Evolutionary conservation across 768 basidiomycete genomes (phyloP), one percentile per base, ranked within the genome.

Genomic region (Mycena floridula): DNA sequence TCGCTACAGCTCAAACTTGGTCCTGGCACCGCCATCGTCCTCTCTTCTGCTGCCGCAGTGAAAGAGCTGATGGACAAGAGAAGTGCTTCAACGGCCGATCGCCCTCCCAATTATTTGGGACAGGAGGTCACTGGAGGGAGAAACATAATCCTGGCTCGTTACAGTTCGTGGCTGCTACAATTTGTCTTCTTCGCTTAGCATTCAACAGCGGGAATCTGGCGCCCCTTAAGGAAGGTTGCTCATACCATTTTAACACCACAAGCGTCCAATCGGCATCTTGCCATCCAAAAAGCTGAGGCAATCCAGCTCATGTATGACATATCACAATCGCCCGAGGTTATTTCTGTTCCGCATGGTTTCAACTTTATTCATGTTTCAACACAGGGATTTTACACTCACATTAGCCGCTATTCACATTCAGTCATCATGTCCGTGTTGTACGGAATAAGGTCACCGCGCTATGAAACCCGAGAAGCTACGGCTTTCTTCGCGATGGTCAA

Each of bases 251-350:
- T 59, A 16, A 60, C 51, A 12, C 44, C 42, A 4, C 51, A 58
- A 30, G 51, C 51, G 2, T 51, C 48, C 32, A 40, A 44, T 7
- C 27, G 40, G 24, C 53, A 53, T 41, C 41, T 56, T 11, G 52
- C 51, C 42, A 35, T 35, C 7, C 32, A 35, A 7, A 35, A 35
- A 35, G 32, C 32, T 3, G 32, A 35, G 32, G 32, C 56, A 9
- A 42, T 52, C 15, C 63, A 62, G 40, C 49, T 64, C 25, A 49
- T 65, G 50, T 46, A 56, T 25, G 63, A 65, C 25, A 25, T 65
- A n/a, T 30, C 63, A 24, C 47, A 51, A 11, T 38, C 49, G 2
- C 63, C 63, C 15, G 42, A 59, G 44, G 63, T 64, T 42, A 27
- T 47, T 15, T 16, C 38, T 36, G 32, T 2, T 25, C n/a, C 26